Conservation (phyloP, 371 early-diverging fungal species). For the Rhizopus delemar region DNA sequence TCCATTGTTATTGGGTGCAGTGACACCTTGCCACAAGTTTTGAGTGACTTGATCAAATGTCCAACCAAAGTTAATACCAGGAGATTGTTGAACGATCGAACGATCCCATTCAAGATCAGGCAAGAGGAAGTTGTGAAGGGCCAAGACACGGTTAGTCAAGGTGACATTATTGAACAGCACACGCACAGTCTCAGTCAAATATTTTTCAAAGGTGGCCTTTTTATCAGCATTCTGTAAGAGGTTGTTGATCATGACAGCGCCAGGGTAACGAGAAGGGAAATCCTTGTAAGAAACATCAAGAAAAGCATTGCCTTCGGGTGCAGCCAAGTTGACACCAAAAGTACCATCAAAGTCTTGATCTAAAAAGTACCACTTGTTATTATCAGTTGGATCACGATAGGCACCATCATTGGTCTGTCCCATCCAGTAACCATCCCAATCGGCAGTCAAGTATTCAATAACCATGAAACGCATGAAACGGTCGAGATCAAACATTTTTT, state of each 20-base stretch:
- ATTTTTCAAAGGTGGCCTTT: conserved; percentile 45
- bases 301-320: conserved; percentile 28
- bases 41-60: conserved; percentile 40
- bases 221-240: conserved; percentile 48
- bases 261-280: conserved; percentile 42
- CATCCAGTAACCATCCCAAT: conserved; percentile 67
- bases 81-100: conserved; percentile 50
- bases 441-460: conserved; percentile 54
- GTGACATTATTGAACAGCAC: conserved; percentile 57
- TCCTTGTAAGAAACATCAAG: conserved; percentile 45
- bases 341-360: conserved; percentile 59
- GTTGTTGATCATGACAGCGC: conserved; percentile 53
- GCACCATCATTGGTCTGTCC: conserved; percentile 58
- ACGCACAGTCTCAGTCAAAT: conserved; percentile 52
- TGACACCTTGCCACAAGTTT: conserved; percentile 44
- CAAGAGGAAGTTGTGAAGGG: conserved; percentile 51
- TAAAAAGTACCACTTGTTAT: conserved; percentile 51
- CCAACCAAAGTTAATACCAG: conserved; percentile 60
- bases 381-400: conserved; percentile 49
- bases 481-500: conserved; percentile 46
- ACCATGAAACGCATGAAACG: conserved; percentile 61
- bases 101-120: conserved; percentile 60
- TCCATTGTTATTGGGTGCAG: conserved; percentile 36
- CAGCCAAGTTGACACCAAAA: conserved; percentile 56
- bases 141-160: conserved; percentile 50